A percentile compares a stretch with the other conserved stretches of the same genome.
Conservation (phyloP, 306 rosid genomes). For the Begonia masoniana region DNA sequence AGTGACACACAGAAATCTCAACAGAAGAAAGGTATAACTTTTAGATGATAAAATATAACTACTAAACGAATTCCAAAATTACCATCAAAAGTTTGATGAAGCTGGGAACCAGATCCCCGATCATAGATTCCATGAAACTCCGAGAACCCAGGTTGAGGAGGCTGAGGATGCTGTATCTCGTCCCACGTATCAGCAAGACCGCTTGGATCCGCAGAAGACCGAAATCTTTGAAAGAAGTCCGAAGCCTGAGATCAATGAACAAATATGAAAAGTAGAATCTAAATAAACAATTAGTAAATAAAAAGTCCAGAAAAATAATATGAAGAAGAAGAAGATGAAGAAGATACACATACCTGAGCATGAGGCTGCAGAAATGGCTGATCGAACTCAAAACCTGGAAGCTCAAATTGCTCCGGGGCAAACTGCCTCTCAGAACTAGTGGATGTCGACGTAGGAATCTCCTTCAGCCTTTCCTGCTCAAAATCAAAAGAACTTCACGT, state of each 20-base stretch:
- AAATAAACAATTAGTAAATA: not conserved
- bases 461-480: slow-evolving; percentile 65
- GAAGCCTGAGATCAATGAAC: slow-evolving; percentile 34
- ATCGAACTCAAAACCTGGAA: slow-evolving; percentile 69
- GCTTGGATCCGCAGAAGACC: slow-evolving; percentile 37
- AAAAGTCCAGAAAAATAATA: not conserved
- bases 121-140: slow-evolving; percentile 23
- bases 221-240: slow-evolving; percentile 56
- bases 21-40: no score
- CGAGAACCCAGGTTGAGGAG: slow-evolving; percentile 15
- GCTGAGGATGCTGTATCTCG: slow-evolving; percentile 19
- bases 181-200: slow-evolving; percentile 63
- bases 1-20: no score
- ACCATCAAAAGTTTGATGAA: slow-evolving; percentile 64
- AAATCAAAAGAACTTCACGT: not conserved
- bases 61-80: not conserved
- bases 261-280: not conserved
- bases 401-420: slow-evolving; percentile 20
- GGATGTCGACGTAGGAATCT: slow-evolving; percentile 53
- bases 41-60: no score
- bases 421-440: slow-evolving; percentile 35
- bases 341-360: slow-evolving; percentile 38
- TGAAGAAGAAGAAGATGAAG: not conserved
- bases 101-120: slow-evolving; percentile 20
- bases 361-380: slow-evolving; percentile 41